A percentile compares a stretch with the other conserved stretches of the same genome.
phyloP scores from a whole-genome alignment of 805 yeast genomes.

The Candida silvatica region DNA sequence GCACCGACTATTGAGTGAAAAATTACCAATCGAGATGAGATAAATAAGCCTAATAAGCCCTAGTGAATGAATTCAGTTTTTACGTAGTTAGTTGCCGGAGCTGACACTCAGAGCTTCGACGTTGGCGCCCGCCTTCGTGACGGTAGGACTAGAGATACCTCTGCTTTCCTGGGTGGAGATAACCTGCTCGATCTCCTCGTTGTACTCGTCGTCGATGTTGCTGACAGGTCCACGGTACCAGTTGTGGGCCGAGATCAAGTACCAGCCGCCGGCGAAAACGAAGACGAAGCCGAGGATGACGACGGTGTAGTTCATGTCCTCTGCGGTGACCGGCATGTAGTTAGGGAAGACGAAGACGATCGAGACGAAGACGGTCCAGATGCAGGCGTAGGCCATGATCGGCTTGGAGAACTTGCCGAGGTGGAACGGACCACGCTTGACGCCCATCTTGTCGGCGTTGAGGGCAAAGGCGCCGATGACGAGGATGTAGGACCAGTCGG shows the following conservation, averaged over 20 bases:
- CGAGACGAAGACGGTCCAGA: constrained; percentile 39
- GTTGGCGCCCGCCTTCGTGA: not conserved
- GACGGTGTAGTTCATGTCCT: constrained; percentile 46
- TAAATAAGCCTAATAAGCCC: too few species aligned
- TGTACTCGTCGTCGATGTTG: constrained; percentile 31
- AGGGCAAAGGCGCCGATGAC: constrained; percentile 34
- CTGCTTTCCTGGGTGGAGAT: not conserved
- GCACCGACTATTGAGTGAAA: too few species aligned
- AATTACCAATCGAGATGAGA: too few species aligned
- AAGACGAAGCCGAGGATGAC: constrained; percentile 37
- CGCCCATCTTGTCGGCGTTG: constrained; percentile 36
- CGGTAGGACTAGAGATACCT: not conserved
- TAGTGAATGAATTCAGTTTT: too few species aligned
- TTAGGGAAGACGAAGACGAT: constrained; percentile 46
- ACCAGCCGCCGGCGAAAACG: constrained; percentile 34
- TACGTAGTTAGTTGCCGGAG: not conserved
- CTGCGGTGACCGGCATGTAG: constrained; percentile 31
- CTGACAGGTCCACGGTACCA: constrained; percentile 50
- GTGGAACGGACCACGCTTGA: constrained; percentile 40
- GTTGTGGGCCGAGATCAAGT: constrained; percentile 36
- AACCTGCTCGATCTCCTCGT: constrained; percentile 10
- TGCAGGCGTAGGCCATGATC: constrained; percentile 31
- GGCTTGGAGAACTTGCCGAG: constrained; percentile 34
- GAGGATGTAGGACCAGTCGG: constrained; percentile 40
- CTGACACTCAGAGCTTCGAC: constrained; percentile 1